Evolutionary conservation across 2,329 filamentous ascomycete species (phyloP).

Genomic region (Saccharata proteae): DNA sequence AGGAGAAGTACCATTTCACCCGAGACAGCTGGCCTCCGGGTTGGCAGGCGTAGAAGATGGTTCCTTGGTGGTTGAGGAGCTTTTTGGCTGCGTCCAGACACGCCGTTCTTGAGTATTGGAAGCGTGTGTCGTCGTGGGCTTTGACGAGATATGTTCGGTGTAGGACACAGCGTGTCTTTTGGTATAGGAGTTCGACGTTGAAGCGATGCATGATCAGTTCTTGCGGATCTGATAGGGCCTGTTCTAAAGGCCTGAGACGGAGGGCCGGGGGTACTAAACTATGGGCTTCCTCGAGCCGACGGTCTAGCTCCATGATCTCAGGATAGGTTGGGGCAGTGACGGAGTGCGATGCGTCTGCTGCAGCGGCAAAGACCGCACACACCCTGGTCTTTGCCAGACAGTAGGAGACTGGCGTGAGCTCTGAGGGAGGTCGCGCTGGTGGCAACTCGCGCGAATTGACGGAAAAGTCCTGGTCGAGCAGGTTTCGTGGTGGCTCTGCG

Average conservation of each 20-base stretch:
- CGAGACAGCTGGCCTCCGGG: slow-evolving; percentile 31
- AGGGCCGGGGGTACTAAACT: slow-evolving; percentile 22
- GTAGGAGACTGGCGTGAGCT: slow-evolving; percentile 8
- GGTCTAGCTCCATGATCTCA: slow-evolving; percentile 27
- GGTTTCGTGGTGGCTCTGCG: slow-evolving; percentile 31
- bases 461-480: slow-evolving; percentile 33
- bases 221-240: slow-evolving; percentile 36
- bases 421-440: slow-evolving; percentile 8
- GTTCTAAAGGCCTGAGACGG: slow-evolving; percentile 24
- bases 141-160: slow-evolving; percentile 41
- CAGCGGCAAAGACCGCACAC: slow-evolving; percentile 10
- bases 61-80: slow-evolving; percentile 37
- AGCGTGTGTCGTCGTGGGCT: slow-evolving; percentile 20
- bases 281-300: slow-evolving; percentile 22
- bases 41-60: slow-evolving; percentile 37
- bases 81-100: slow-evolving; percentile 37
- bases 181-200: slow-evolving; percentile 39
- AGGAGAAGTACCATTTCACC: slow-evolving; percentile 35
- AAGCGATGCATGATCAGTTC: slow-evolving; percentile 41
- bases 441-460: slow-evolving; percentile 23
- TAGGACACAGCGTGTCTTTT: slow-evolving; percentile 40
- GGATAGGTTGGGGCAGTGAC: slow-evolving; percentile 23
- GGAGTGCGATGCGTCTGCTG: slow-evolving; percentile 26
- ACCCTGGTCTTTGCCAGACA: slow-evolving; percentile 8
- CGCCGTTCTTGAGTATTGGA: slow-evolving; percentile 30